Evolutionary conservation across 257 asterid species (phyloP).

Genomic region (Solanum ossicruentum): DNA sequence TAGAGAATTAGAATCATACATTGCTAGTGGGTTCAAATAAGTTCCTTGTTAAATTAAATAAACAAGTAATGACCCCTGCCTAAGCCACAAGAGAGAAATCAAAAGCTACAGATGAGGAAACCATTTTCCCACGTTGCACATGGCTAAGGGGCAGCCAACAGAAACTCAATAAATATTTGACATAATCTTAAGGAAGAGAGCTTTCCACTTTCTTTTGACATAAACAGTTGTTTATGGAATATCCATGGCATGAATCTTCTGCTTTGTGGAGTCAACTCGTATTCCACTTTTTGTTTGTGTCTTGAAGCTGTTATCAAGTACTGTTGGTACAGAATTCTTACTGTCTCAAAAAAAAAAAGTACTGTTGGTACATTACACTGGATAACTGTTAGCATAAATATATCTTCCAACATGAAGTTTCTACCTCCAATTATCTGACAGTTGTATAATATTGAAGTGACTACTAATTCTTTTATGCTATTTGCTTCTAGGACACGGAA

Average conservation of each 20-base stretch:
- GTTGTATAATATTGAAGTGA: not conserved
- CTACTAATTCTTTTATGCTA: not conserved
- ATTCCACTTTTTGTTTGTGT: not conserved
- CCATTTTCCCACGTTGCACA: not conserved
- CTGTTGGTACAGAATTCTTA: not conserved
- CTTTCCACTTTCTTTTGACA: not conserved
- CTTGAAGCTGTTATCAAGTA: not conserved
- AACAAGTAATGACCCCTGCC: not conserved
- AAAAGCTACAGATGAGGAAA: not conserved
- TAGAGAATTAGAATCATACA: not conserved
- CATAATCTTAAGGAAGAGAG: not conserved
- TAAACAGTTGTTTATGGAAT: not conserved
- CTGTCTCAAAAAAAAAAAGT: not conserved
- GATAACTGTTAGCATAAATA: not conserved
- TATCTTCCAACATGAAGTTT: not conserved
- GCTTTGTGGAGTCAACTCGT: not conserved
- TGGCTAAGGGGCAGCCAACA: not conserved
- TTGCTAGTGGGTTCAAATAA: not conserved
- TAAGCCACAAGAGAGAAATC: not conserved
- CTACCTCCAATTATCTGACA: not conserved
- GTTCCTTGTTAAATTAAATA: not conserved
- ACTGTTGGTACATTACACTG: not conserved
- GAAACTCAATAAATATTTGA: not conserved
- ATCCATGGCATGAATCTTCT: not conserved
- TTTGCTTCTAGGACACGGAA: conserved; percentile 56